phyloP scores from a whole-genome alignment of 106 monocot species.

The Hemerocallis citrina region DNA sequence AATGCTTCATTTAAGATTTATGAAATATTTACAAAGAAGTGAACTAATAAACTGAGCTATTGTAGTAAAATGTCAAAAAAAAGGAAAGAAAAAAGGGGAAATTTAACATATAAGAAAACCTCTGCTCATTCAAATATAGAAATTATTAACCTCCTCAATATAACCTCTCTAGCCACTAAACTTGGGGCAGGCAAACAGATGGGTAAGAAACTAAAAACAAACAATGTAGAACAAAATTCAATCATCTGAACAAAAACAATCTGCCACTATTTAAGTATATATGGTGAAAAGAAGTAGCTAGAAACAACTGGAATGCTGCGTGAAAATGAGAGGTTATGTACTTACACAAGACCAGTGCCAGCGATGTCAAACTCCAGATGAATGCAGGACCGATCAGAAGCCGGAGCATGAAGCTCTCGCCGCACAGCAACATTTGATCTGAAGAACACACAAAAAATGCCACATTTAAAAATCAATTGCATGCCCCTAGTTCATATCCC shows the following conservation, averaged over 20 bases:
- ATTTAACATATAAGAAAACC: background rate
- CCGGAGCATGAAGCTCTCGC: slow-evolving; percentile 75
- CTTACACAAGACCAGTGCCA: slow-evolving; percentile 74
- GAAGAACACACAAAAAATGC: slow-evolving; percentile 1
- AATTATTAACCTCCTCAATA: background rate
- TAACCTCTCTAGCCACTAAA: background rate
- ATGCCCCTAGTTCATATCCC: background rate
- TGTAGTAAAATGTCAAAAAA: background rate
- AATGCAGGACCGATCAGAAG: slow-evolving; percentile 92
- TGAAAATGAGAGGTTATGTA: background rate
- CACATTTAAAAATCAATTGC: no score
- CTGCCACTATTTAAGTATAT: background rate
- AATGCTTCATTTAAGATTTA: no score
- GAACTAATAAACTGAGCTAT: background rate
- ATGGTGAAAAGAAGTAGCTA: background rate
- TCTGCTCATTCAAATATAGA: background rate
- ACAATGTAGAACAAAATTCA: background rate
- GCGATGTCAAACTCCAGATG: slow-evolving; percentile 94
- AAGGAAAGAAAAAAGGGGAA: background rate
- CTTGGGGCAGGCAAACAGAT: background rate
- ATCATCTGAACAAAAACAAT: background rate
- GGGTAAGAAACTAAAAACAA: background rate
- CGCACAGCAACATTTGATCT: slow-evolving; percentile 77
- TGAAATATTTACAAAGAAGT: no score
- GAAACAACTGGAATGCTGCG: background rate